Evolutionary conservation across 352 stramenopile genomes (phyloP).

Genomic region (Globisporangium lucens): DNA sequence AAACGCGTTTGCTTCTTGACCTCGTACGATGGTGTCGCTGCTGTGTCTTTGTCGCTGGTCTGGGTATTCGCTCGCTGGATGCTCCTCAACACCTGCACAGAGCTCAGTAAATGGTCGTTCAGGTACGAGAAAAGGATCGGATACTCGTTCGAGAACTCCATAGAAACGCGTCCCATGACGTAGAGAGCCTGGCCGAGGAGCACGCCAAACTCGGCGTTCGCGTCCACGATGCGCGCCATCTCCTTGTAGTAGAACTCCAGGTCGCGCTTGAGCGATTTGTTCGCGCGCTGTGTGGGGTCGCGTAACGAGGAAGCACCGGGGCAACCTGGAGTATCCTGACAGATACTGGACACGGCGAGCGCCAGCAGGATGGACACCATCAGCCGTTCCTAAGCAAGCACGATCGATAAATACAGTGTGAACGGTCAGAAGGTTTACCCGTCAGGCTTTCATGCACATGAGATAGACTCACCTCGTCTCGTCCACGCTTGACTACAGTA

Average conservation of each 20-base stretch:
- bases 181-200: slow-evolving; percentile 45
- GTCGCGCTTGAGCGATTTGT: slow-evolving; percentile 59
- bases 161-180: slow-evolving; percentile 35
- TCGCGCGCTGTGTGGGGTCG: slow-evolving; percentile 5
- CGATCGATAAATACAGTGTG: not conserved
- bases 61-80: slow-evolving; percentile 3
- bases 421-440: not conserved
- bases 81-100: slow-evolving; percentile 20
- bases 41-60: not conserved
- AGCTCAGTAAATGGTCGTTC: slow-evolving; percentile 33
- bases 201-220: slow-evolving; percentile 24
- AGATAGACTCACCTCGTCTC: slow-evolving; percentile 11
- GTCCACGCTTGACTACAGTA: slow-evolving; percentile 3
- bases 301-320: not conserved
- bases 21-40: too few relatives aligned
- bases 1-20: slow-evolving; percentile 18
- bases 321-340: slow-evolving; percentile 17
- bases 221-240: slow-evolving; percentile 34
- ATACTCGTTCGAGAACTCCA: slow-evolving; percentile 54
- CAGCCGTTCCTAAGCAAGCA: slow-evolving; percentile 13
- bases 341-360: slow-evolving; percentile 28
- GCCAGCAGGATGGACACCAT: slow-evolving; percentile 33
- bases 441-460: not conserved
- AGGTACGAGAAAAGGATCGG: slow-evolving; percentile 44
- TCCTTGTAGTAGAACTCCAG: slow-evolving; percentile 80